Conservation (phyloP, 164 flowering plant genomes). For the Litsea cubeba region DNA sequence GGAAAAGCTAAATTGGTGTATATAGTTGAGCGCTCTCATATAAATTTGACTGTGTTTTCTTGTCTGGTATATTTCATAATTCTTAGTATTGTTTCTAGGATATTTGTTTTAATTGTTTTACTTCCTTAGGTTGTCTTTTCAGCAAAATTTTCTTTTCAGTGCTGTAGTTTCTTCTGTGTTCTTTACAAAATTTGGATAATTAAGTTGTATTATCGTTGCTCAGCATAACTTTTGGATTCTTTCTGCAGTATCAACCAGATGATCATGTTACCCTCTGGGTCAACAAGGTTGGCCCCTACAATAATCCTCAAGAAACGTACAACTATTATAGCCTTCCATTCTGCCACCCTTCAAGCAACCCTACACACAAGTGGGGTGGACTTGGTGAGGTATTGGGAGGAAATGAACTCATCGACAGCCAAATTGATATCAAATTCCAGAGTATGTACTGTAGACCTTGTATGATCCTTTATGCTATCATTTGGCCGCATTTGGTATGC, state of each 20-base stretch:
- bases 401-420: slow-evolving; percentile 96
- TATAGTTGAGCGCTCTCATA: no score
- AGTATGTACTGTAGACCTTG: slow-evolving; percentile 40
- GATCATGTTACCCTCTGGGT: slow-evolving; percentile 92
- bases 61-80: no score
- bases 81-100: no score
- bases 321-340: slow-evolving; percentile 96
- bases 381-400: slow-evolving; percentile 99
- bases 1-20: no score
- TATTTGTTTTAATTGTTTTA: no score
- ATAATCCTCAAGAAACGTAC: slow-evolving; percentile 99
- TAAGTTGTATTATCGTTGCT: no score
- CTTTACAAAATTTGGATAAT: no score
- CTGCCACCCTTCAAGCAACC: slow-evolving; percentile 53
- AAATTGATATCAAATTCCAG: slow-evolving; percentile 68
- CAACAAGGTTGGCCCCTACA: slow-evolving; percentile 97
- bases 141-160: no score
- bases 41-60: no score
- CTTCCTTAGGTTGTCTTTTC: no score
- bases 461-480: background rate
- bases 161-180: no score
- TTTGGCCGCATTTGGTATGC: background rate
- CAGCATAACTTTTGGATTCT: slow-evolving; percentile 4
- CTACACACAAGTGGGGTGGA: slow-evolving; percentile 97
- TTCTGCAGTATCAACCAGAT: slow-evolving; percentile 64